A percentile compares a stretch with the other conserved stretches of the same genome.
These are phyloP conservation scores for Trichoderma cornu-damae DNA, from an alignment of 2,329 filamentous ascomycete species.

Conservation along the genomic window DNA sequence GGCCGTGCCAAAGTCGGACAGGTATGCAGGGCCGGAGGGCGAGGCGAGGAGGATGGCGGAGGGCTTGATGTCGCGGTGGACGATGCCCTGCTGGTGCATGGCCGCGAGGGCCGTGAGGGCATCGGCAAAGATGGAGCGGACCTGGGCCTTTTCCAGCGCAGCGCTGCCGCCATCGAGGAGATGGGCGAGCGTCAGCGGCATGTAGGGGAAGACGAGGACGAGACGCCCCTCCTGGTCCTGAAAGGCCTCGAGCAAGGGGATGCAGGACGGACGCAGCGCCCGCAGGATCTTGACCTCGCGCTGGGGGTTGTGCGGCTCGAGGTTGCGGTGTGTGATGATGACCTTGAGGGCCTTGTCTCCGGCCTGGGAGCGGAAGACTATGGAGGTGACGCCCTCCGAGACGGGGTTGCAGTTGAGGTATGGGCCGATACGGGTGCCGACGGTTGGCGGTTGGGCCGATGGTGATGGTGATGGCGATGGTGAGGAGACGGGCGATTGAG, in stretches of 20 bases:
- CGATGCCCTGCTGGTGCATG: slow-evolving; percentile 69
- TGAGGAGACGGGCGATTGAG: background rate
- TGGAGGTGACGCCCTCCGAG: slow-evolving; percentile 70
- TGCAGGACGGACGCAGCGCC: slow-evolving; percentile 49
- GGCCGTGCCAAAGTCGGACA: slow-evolving; percentile 89
- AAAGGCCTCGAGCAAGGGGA: slow-evolving; percentile 70
- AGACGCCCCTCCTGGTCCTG: slow-evolving; percentile 64
- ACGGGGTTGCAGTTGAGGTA: slow-evolving; percentile 52
- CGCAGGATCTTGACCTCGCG: slow-evolving; percentile 73
- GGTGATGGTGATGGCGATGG: slow-evolving; percentile 10
- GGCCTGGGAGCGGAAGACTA: slow-evolving; percentile 72
- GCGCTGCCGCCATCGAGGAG: slow-evolving; percentile 49
- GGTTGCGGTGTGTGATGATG: slow-evolving; percentile 66
- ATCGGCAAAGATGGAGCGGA: slow-evolving; percentile 52
- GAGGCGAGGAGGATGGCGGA: slow-evolving; percentile 75
- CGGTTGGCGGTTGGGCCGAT: background rate
- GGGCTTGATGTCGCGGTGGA: slow-evolving; percentile 93
- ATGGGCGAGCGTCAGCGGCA: slow-evolving; percentile 66
- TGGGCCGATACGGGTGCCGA: slow-evolving; percentile 46
- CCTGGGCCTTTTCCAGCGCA: slow-evolving; percentile 21
- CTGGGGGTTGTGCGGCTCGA: slow-evolving; percentile 75
- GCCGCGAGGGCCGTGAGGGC: slow-evolving; percentile 65
- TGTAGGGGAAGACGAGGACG: slow-evolving; percentile 79
- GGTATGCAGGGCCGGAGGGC: slow-evolving; percentile 63
- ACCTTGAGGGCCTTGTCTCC: slow-evolving; percentile 70